A percentile compares a stretch with the other conserved stretches of the same genome.
These are phyloP conservation scores for Volvariella volvacea DNA, from an alignment of 1,284 basidiomycete species.

Conservation along the genomic window DNA sequence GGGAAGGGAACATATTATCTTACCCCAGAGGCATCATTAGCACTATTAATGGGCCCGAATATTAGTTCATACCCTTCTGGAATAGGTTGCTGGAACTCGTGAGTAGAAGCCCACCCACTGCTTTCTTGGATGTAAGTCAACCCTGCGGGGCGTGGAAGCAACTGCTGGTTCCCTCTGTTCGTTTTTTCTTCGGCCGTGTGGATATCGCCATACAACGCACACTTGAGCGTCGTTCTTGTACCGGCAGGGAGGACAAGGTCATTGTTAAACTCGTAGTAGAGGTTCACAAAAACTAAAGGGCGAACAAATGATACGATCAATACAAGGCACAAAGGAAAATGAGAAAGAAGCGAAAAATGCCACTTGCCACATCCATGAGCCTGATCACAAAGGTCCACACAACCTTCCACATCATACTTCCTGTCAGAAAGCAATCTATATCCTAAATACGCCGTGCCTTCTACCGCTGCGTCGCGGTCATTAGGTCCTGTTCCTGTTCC, in stretches of 20 bases:
- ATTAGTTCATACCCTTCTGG: constrained; percentile 35
- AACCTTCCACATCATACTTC: constrained; percentile 30
- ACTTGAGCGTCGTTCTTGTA: constrained; percentile 35
- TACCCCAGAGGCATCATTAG: constrained; percentile 38
- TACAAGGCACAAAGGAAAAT: neutral
- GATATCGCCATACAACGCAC: constrained; percentile 31
- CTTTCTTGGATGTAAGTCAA: constrained; percentile 31
- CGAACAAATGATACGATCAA: neutral
- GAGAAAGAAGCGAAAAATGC: neutral
- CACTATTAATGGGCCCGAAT: constrained; percentile 34
- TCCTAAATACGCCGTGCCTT: constrained; percentile 35
- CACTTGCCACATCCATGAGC: constrained; percentile 28
- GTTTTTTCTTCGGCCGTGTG: constrained; percentile 29
- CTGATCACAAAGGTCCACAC: constrained; percentile 26
- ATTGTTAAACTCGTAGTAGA: constrained; percentile 40
- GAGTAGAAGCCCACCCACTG: constrained; percentile 29
- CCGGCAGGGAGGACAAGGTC: constrained; percentile 22
- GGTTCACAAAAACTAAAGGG: constrained; percentile 32
- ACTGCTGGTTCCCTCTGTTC: constrained; percentile 26
- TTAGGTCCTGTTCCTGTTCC: constrained; percentile 24
- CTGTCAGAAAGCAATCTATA: constrained; percentile 30
- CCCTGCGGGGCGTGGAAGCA: constrained; percentile 20
- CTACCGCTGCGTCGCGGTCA: constrained; percentile 32
- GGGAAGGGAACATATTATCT: too few relatives aligned
- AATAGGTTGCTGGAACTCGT: constrained; percentile 21